Evolutionary conservation across 1,139 yeast species (phyloP), one percentile per base, ranked within the genome.

Genomic region (Yamadazyma sp.): DNA sequence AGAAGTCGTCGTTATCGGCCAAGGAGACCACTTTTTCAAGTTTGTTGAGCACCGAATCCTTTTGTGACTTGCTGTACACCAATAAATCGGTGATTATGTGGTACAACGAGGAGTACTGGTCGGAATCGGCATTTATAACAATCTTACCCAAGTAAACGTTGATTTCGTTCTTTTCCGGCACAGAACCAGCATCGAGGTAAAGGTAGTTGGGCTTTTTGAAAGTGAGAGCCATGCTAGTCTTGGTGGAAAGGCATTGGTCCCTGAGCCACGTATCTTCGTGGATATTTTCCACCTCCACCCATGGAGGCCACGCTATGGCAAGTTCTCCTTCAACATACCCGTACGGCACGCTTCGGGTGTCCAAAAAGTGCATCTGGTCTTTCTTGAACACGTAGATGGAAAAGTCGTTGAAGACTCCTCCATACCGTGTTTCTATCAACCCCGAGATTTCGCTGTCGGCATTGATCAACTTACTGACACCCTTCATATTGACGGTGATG

Each of bases 211-310:
- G 94, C 49, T 75, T 75, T 46, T 78, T 83, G 48, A 72, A 74
- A 1, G 87, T 69, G 16, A 85, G 53, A 0, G 82, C 83, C 48
- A 81, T 72, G 0, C 92, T 75, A 2, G 85, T 75, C 41, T 77
- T 75, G 42, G 83, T 81, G 31, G 84, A 73, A 20, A 89, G 75
- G 43, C 83, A 70, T 40, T 81, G 77, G 22, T 73, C 65, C 29
- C 69, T 63, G 35, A 83, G 61, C 51, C 83, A 70, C 0, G 73
- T 58, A n/a, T 81, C 75, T 40, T 86, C 85, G 53, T 85, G 85
- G 48, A 89, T 81, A 44, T 84, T 73, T 56, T 91, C 98, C 37
- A 59, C 53, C 43, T 84, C 87, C 26, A 88, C 61, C 88, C 92
- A 84, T 1, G 96, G 95, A 1, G 95, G 92, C 96, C 96, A 87